These are phyloP conservation scores for Camelina laxa DNA, from an alignment of 345 rosid species.

Conservation along the genomic window DNA sequence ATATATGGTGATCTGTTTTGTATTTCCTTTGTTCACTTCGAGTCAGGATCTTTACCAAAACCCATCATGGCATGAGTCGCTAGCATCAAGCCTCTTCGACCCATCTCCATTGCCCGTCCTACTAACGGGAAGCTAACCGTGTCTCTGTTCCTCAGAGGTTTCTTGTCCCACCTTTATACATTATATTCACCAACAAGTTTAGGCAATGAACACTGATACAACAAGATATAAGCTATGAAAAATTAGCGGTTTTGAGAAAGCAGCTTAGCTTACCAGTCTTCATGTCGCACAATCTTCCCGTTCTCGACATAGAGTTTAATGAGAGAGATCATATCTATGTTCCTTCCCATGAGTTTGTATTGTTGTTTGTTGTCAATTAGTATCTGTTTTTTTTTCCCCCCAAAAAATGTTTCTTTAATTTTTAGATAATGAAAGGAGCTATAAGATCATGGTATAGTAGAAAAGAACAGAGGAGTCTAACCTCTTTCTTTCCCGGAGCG, in stretches of 20 bases:
- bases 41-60: slow-evolving; percentile 78
- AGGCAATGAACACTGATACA: background rate
- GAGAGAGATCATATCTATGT: slow-evolving; percentile 80
- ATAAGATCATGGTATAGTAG: background rate
- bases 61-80: slow-evolving; percentile 93
- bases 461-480: slow-evolving; percentile 31
- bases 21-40: slow-evolving; percentile 15
- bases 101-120: slow-evolving; percentile 63
- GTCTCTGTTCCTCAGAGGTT: slow-evolving; percentile 70
- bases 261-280: slow-evolving; percentile 67
- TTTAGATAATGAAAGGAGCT: background rate
- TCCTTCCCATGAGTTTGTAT: slow-evolving; percentile 72
- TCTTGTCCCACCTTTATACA: slow-evolving; percentile 86
- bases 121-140: slow-evolving; percentile 59
- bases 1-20: background rate
- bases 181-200: background rate
- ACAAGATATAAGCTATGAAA: background rate
- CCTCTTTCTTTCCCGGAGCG: slow-evolving; percentile 71
- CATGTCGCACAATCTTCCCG: slow-evolving; percentile 83
- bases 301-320: slow-evolving; percentile 69
- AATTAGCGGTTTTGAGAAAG: background rate
- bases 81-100: slow-evolving; percentile 81
- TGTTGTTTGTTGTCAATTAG: slow-evolving; percentile 83
- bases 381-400: slow-evolving; percentile 50
- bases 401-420: background rate